Base-by-base conservation (phyloP, 225 moss, liverwort and hornwort species). In the Sphagnum contortum region DNA sequence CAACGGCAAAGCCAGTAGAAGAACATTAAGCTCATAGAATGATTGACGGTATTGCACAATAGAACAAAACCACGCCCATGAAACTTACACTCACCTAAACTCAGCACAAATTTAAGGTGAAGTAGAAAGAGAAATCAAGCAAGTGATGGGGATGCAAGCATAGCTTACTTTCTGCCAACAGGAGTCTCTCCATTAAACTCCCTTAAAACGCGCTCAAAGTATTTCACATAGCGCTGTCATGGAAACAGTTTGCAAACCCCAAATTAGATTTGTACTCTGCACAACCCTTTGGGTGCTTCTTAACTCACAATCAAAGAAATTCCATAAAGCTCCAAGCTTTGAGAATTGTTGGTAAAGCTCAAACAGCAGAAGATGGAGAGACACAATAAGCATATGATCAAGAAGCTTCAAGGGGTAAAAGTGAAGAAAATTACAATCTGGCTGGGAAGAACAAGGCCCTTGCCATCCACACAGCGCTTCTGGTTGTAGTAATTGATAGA, bases 381-480 rank as follows among this genome's bases (percentile, higher is more conserved):
- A 29, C 29, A 29, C 29, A 1, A 29, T 29, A 29, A 29, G 29
- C 29, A 29, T 29, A 29, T 29, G 29, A 29, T 29, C 29, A 29
- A 29, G 29, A 29, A 29, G 29, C 29, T 29, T 29, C 29, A 29
- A 29, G 29, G 29, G 29, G 29, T 29, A 29, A 12, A 55, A 7
- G 7, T 7, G 54, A 12, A 54, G 5, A 29, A 4, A 63, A 75
- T 73, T 70, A 85, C 85, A 69, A 85, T 71, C 67, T 85, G 85
- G 67, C 85, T 85, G 12, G 85, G 85, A 64, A 85, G 85, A 50
- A 78, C 67, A 49, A 85, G 73, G 9, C 85, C 85, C 59, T 81
- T 85, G 68, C 81, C 79, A 68, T 85, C 85, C 64, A 79, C 67
- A 62, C 85, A 85, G 50, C 85, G 78, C 76, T 81, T 85, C 49